Base-by-base conservation (phyloP, 345 rosid genomes). In the Zanthoxylum bungeanum region DNA sequence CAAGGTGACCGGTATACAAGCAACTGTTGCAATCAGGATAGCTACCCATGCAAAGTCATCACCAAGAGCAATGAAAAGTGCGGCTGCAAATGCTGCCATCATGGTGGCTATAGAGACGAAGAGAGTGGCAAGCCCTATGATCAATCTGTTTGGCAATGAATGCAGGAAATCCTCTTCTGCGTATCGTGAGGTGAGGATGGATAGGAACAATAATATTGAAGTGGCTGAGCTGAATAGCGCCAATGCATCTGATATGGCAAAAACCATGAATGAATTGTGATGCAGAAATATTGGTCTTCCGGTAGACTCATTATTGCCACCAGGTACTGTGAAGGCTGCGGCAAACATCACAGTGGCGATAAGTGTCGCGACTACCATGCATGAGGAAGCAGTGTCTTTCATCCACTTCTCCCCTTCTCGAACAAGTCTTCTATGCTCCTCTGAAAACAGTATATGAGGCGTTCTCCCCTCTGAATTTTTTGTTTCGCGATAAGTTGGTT, bases 281-380 rank as follows among this genome's bases (percentile, higher is more conserved):
- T 0, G 16, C n/a, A 67, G 51, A 68, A 73, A 80, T 0, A 76
- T 60, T 3, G 89, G 80, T 1, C 16, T 0, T 3, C 87, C 86
- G 1, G 25, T 64, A 14, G 9, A 22, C 0, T 69, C 51, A 30
- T 83, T 39, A 4, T 28, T 55, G 17, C 86, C 89, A 16, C 87
- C 87, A 4, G 86, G 87, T 1, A 78, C 77, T 0, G 80, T 83
- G 67, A 86, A 83, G 50, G 77, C 76, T 0, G 86, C 78, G 4
- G 83, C 80, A 39, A 82, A 86, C 66, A 81, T 80, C 33, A 86
- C 82, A 3, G 86, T 82, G 30, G 85, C 79, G 22, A 84, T 80
- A 34, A 86, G 81, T 0, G 84, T 76, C 0, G 85, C 87, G 0
- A 81, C 86, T 0, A 86, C 68, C 75, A 79, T 79, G 51, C 84